Percentiles rank a stretch among this genome's conserved stretches.
phyloP scores from a whole-genome alignment of 148 eudicot species.

The Polygonum maritimum region DNA sequence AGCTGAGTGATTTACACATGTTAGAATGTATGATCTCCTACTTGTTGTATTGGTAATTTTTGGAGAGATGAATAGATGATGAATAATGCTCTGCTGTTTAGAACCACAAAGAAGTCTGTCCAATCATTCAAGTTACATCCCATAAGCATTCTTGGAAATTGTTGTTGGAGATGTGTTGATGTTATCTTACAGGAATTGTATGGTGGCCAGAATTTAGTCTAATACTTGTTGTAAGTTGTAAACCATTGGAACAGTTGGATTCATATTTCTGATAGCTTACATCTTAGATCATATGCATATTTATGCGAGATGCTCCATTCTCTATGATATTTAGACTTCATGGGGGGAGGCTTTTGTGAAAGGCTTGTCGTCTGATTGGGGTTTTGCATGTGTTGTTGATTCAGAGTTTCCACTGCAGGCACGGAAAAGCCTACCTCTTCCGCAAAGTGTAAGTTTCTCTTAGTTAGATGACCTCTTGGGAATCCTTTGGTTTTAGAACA shows the following conservation, averaged over 20 bases:
- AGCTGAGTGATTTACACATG: neutral
- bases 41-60: neutral
- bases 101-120: neutral
- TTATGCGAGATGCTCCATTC: neutral
- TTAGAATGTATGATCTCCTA: neutral
- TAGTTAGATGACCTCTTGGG: slow-evolving; percentile 10
- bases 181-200: neutral
- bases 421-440: slow-evolving; percentile 97
- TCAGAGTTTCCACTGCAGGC: slow-evolving; percentile 76
- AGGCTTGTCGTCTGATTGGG: slow-evolving; percentile 24
- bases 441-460: slow-evolving; percentile 82
- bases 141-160: neutral
- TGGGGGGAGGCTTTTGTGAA: neutral
- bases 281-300: neutral
- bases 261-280: neutral
- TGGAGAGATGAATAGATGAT: neutral
- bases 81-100: neutral
- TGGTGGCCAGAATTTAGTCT: neutral
- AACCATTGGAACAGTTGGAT: no score
- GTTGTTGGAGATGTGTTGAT: neutral
- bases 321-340: neutral
- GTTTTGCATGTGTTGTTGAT: slow-evolving; percentile 32
- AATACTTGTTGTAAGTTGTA: no score
- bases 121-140: neutral
- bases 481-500: neutral